Conservation (phyloP, 257 asterid species). For the Nicotiana noctiflora region DNA sequence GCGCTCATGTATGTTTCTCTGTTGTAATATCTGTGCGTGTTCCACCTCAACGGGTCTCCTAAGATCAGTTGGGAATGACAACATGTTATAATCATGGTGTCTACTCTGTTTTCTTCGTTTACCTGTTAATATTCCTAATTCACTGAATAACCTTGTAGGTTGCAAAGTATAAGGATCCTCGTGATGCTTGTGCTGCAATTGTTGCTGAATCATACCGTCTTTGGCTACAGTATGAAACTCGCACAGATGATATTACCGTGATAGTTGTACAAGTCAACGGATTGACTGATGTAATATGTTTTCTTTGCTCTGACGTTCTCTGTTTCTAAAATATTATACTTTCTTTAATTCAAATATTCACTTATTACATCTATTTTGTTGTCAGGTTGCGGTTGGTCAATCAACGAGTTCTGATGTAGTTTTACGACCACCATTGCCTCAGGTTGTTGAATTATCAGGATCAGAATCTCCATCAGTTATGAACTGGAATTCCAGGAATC, state of each 20-base stretch:
- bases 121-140: constrained; percentile 11
- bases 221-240: constrained; percentile 96
- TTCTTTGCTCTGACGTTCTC: constrained; percentile 10
- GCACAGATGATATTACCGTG: constrained; percentile 97
- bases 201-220: constrained; percentile 96
- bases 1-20: neutral
- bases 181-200: constrained; percentile 99
- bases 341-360: constrained; percentile 7
- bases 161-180: constrained; percentile 76
- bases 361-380: constrained; percentile 15
- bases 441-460: constrained; percentile 77
- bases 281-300: constrained; percentile 55
- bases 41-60: constrained; percentile 3
- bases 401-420: constrained; percentile 34
- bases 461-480: constrained; percentile 81
- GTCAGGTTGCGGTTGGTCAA: constrained; percentile 43
- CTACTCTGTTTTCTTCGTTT: neutral
- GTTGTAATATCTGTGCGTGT: neutral
- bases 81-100: neutral
- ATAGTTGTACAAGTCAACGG: constrained; percentile 82
- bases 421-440: constrained; percentile 63
- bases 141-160: constrained; percentile 42
- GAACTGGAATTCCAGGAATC: constrained; percentile 70
- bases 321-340: neutral
- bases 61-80: neutral